Evolutionary conservation across 345 rosid species (phyloP).

Genomic region (Eucalyptus viminalis): DNA sequence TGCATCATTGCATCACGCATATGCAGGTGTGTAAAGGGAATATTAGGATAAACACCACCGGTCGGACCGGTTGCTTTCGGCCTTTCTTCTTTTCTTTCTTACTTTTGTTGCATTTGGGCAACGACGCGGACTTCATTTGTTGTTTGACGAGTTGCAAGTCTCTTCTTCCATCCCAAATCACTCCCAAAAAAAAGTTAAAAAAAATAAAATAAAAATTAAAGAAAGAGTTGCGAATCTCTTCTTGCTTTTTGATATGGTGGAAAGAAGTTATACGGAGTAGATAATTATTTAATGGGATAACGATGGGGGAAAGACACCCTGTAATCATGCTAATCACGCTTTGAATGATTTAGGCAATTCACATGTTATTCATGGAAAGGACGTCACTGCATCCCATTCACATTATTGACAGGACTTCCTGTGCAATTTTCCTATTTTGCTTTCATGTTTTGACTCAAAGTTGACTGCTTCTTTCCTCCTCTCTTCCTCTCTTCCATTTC

Average conservation of each 20-base stretch:
- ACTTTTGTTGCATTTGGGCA: neutral
- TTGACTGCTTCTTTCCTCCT: too few species aligned
- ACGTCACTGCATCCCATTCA: neutral
- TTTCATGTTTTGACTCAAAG: neutral
- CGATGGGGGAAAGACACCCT: too few species aligned
- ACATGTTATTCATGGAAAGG: neutral
- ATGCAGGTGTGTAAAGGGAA: neutral
- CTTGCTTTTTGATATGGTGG: too few species aligned
- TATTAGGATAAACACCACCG: neutral
- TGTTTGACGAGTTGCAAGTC: neutral
- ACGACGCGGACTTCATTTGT: neutral
- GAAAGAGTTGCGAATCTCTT: too few species aligned
- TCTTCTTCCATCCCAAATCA: too few species aligned
- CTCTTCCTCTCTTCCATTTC: too few species aligned
- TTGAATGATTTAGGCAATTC: too few species aligned
- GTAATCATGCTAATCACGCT: too few species aligned
- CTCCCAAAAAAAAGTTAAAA: fast-evolving
- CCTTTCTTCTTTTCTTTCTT: neutral
- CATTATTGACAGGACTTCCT: neutral
- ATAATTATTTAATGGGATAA: too few species aligned
- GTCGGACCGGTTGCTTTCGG: neutral
- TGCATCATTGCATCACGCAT: neutral
- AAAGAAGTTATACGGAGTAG: too few species aligned
- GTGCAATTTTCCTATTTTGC: neutral
- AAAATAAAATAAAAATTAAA: too few species aligned